Evolutionary conservation across 768 basidiomycete species (phyloP), one percentile per base, ranked within the genome.

Genomic region (Psilocybe cubensis): DNA sequence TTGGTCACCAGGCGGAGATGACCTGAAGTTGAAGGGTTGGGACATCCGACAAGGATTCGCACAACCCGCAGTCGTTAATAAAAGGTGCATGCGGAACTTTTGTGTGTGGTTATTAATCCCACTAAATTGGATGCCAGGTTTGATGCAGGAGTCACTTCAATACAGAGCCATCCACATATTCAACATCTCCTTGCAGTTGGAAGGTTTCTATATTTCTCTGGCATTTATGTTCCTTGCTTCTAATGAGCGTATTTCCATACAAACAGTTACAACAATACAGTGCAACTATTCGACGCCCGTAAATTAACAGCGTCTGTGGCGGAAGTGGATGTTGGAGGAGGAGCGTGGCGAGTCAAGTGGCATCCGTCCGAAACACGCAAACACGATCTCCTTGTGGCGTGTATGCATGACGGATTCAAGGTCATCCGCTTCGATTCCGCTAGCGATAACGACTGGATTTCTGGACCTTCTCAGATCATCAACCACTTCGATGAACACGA

Each of bases 371-470:
- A 79, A 2, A 63, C 67, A n/a, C 82, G 94, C 43, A 82, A 80
- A 60, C 66, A 81, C 33, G 91, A 96, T 66, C 79, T 98, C 1
- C 82, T 98, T 18, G 86, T 94, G n/a, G 97, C 96, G 0, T 94
- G 92, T 67, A 99, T 98, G 97, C 96, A 96, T 68, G 94, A 94
- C 60, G 96, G 96, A 9, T 96, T 94, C 81, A 97, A 97, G 68
- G 79, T 96, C 5, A 70, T 94, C 44, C 77, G 72, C 1, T 84
- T 92, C 56, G 59, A 57, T 1, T 10, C 47, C 18, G 27, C 46
- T n/a, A 46, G 53, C 10, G 54, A 46, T 2, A 41, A 47, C 28
- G 72, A 24, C 62, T 28, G 14, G 17, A 14, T 60, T 18, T 64
- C 33, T 28, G 69, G 53, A 21, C 43, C 57, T 4, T 72, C 78